Evolutionary conservation across 768 basidiomycete species (phyloP), one percentile per base, ranked within the genome.

Genomic region (Coprinopsis sp.): DNA sequence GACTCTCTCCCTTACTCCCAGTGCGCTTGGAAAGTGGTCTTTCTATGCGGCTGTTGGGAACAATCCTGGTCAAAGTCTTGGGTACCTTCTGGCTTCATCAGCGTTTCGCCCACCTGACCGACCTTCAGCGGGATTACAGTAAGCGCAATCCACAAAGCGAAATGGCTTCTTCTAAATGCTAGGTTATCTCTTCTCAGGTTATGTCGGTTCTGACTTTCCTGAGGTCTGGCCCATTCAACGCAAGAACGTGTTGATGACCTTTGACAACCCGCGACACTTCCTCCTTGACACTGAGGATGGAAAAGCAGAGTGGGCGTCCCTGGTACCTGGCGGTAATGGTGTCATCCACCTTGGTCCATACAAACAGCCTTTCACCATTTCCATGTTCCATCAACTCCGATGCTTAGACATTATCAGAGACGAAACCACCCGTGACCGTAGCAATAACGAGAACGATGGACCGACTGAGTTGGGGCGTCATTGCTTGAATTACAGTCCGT

Each of bases 341-440:
- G 51, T 65, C 24, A 50, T 69, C 11, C 53, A 66, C 50, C 60
- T 69, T 6, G 67, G 67, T 6, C 54, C 59, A 13, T 40, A 63
- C 16, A 54, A 54, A 28, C 62, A 58, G 36, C 62, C 63, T 14
- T 70, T 58, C 50, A 64, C 58, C 6, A 54, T 67, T 33, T 62
- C 63, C 2, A 62, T 70, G 59, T 57, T 68, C 33, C 68, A 70
- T 47, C 64, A 68, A 40, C 59, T 70, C 13, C 58, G 60, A 37
- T 68, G 67, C 42, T 52, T 70, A 7, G 63, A 67, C 44, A 58
- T 65, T 31, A 53, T 70, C 33, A 60, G 66, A 48, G 52, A 55
- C 42, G 61, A 63, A 47, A 61, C 60, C 46, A 50, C 61, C n/a
- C 53, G 57, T n/a, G 51, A 44, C 18, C 28, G 41, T 34, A 33